These are phyloP conservation scores for Chalciporus sphaerocephalus DNA, from an alignment of 768 basidiomycete genomes.

Conservation along the genomic window DNA sequence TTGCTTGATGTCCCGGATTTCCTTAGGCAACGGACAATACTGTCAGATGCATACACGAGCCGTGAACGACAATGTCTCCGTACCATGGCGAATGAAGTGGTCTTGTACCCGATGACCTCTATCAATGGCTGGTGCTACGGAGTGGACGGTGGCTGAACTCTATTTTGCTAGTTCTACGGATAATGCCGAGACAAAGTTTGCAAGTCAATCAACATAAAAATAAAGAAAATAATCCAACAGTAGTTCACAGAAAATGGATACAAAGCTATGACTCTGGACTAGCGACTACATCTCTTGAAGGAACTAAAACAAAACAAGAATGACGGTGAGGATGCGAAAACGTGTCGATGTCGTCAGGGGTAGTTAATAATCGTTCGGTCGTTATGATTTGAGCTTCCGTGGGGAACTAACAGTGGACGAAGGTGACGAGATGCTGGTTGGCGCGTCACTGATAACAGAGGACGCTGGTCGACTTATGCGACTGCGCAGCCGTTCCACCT, in stretches of 20 bases:
- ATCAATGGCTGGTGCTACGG: not conserved
- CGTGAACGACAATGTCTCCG: not conserved
- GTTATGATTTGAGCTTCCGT: slow-evolving; percentile 24
- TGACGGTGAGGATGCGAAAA: not conserved
- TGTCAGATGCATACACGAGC: slow-evolving; percentile 1
- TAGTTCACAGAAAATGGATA: slow-evolving; percentile 10
- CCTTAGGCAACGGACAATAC: slow-evolving; percentile 68
- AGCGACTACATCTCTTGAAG: slow-evolving; percentile 13
- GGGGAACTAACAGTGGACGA: slow-evolving; percentile 28
- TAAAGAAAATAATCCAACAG: not conserved
- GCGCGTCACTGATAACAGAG: slow-evolving; percentile 26
- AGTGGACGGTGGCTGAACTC: slow-evolving; percentile 30
- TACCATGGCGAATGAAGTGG: slow-evolving; percentile 26
- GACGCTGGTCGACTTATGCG: slow-evolving; percentile 58
- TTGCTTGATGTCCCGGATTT: slow-evolving; percentile 97
- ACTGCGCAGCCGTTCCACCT: slow-evolving; percentile 64
- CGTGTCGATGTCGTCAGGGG: not conserved
- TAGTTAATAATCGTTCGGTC: slow-evolving; percentile 1
- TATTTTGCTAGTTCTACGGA: slow-evolving; percentile 29
- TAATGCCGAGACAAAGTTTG: slow-evolving; percentile 15
- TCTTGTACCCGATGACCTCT: slow-evolving; percentile 5
- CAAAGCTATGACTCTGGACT: slow-evolving; percentile 16
- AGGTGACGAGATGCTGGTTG: slow-evolving; percentile 13
- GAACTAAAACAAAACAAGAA: not conserved
- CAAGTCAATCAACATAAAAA: not conserved